Percentiles rank a stretch among this genome's conserved stretches.
Evolutionary conservation across 2,329 filamentous ascomycete species (phyloP).

Genomic region (Xenosphaeropsis pyriputrescens): DNA sequence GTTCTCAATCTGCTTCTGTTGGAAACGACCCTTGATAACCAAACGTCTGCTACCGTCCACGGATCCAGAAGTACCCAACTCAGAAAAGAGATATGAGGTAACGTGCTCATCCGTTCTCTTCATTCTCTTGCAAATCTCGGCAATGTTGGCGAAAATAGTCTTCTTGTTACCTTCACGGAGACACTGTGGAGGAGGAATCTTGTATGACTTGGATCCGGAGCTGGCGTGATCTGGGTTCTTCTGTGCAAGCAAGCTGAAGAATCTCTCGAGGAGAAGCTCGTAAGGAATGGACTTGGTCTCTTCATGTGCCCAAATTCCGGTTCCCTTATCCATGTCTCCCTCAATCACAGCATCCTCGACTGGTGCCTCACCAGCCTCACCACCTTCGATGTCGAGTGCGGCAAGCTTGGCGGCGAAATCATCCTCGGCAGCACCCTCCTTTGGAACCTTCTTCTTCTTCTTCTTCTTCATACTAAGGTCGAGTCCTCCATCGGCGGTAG

Average conservation of each 20-base stretch:
- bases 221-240: constrained; percentile 94
- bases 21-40: constrained; percentile 99
- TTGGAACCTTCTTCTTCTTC: constrained; percentile 20
- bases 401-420: constrained; percentile 3
- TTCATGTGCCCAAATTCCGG: constrained; percentile 16
- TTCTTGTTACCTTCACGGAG: constrained; percentile 99
- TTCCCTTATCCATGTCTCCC: constrained; percentile 20
- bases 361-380: constrained; percentile 8
- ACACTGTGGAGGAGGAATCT: constrained; percentile 97
- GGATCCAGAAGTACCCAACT: constrained; percentile 92
- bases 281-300: constrained; percentile 52
- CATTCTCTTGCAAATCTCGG: constrained; percentile 98
- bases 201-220: constrained; percentile 86
- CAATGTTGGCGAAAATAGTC: constrained; percentile 98
- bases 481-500: constrained; percentile 30
- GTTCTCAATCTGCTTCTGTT: constrained; percentile 98
- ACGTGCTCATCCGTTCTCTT: constrained; percentile 98
- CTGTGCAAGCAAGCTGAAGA: constrained; percentile 88
- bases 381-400: constrained; percentile 11
- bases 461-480: constrained; percentile 24
- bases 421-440: constrained; percentile 15
- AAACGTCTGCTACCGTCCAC: constrained; percentile 85
- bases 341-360: constrained; percentile 8
- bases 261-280: constrained; percentile 72
- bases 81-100: constrained; percentile 91